Conservation (phyloP, 352 stramenopile species). For the Globisporangium recalcitrans region DNA sequence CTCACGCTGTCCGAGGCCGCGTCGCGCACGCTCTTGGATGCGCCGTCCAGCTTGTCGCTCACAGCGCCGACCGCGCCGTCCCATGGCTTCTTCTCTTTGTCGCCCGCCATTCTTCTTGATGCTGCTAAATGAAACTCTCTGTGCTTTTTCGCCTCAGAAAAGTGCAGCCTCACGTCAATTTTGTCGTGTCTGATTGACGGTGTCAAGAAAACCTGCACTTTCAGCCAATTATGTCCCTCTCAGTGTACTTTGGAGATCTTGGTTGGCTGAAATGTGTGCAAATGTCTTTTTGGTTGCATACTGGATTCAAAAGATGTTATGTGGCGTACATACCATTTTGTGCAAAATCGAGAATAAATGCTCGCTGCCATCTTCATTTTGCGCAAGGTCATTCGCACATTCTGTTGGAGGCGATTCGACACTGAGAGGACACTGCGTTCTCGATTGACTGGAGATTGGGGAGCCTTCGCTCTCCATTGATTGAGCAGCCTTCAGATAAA, state of each 20-base stretch:
- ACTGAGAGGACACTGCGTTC: too few relatives aligned
- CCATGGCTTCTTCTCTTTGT: constrained; percentile 57
- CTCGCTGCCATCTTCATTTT: too few relatives aligned
- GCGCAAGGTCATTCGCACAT: too few relatives aligned
- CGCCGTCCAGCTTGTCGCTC: constrained; percentile 46
- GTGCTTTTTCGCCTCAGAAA: background rate
- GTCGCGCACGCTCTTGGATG: constrained; percentile 42
- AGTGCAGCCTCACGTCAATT: background rate
- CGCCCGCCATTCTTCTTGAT: constrained; percentile 16
- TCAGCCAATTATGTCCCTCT: background rate
- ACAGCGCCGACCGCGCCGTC: constrained; percentile 37
- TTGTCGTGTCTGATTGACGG: background rate
- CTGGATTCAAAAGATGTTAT: too few relatives aligned
- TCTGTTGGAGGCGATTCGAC: too few relatives aligned
- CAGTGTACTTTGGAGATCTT: too few relatives aligned
- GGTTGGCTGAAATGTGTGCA: background rate
- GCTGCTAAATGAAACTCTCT: background rate
- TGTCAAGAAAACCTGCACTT: background rate
- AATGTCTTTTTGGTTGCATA: too few relatives aligned
- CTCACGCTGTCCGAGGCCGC: constrained; percentile 27
- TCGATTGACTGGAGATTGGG: too few relatives aligned
- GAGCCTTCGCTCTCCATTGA: too few relatives aligned
- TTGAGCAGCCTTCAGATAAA: too few relatives aligned
- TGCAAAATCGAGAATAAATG: too few relatives aligned
- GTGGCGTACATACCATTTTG: too few relatives aligned